A percentile compares a stretch with the other conserved stretches of the same genome.
phyloP scores from a whole-genome alignment of 2,329 filamentous ascomycete species.

The Scytalidium lignicola region DNA sequence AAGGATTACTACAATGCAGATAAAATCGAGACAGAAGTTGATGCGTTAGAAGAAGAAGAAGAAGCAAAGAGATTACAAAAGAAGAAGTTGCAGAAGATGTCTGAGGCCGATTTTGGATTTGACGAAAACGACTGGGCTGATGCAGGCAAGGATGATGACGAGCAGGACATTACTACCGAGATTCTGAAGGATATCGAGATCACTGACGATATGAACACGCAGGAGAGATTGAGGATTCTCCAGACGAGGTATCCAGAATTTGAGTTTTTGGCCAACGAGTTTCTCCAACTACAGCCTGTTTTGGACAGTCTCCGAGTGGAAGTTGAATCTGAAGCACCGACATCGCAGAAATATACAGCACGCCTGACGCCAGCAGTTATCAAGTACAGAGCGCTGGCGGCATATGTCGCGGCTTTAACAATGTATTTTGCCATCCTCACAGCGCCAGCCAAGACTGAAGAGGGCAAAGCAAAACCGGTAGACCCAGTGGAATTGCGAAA shows the following conservation, averaged over 20 bases:
- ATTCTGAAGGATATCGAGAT: slow-evolving; percentile 81
- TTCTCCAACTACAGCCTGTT: slow-evolving; percentile 43
- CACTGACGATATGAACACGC: slow-evolving; percentile 68
- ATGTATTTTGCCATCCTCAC: slow-evolving; percentile 96
- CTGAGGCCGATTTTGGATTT: slow-evolving; percentile 87
- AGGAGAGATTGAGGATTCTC: slow-evolving; percentile 71
- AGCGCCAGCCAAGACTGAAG: slow-evolving; percentile 62
- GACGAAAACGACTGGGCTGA: slow-evolving; percentile 83
- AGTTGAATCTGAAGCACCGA: slow-evolving; percentile 37
- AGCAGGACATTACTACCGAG: slow-evolving; percentile 68
- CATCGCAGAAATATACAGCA: slow-evolving; percentile 1
- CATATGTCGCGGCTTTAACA: slow-evolving; percentile 79
- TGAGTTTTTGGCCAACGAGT: slow-evolving; percentile 74
- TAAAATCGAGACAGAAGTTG: slow-evolving; percentile 55
- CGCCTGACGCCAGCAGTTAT: slow-evolving; percentile 46
- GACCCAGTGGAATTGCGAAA: slow-evolving; percentile 77
- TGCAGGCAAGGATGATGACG: slow-evolving; percentile 43
- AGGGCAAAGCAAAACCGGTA: slow-evolving; percentile 52
- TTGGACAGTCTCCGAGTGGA: slow-evolving; percentile 54
- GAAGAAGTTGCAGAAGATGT: slow-evolving; percentile 86
- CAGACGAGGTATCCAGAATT: slow-evolving; percentile 87
- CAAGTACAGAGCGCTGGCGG: slow-evolving; percentile 75
- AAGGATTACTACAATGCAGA: slow-evolving; percentile 94
- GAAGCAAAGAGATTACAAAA: slow-evolving; percentile 85
- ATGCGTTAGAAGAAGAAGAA: slow-evolving; percentile 83